These are phyloP conservation scores for Nidularia sp. DNA, from an alignment of 768 basidiomycete species.

Conservation along the genomic window DNA sequence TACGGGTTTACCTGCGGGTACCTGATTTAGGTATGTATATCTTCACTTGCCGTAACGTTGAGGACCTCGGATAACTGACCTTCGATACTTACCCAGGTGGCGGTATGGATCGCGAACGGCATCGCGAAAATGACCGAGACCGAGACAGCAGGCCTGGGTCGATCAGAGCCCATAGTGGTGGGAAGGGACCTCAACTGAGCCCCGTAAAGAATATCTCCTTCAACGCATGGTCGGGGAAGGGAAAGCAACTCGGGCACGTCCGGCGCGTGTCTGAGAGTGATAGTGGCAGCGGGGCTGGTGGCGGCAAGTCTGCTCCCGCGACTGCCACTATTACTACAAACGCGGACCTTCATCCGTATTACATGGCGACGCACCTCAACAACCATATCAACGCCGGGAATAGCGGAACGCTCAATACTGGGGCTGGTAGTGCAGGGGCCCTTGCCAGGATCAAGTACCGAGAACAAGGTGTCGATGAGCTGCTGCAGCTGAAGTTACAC, in stretches of 20 bases:
- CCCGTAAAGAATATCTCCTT: conserved; percentile 2
- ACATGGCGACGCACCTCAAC: conserved; percentile 8
- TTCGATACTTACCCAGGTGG: conserved; percentile 27
- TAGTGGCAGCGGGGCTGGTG: conserved; percentile 9
- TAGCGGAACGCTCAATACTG: neutral
- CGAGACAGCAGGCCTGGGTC: neutral
- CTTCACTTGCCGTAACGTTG: neutral
- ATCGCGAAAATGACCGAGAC: conserved; percentile 17
- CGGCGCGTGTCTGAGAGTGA: conserved; percentile 8
- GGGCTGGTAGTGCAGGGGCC: conserved; percentile 8
- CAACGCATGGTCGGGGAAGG: neutral
- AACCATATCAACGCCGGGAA: conserved; percentile 9
- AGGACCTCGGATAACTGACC: neutral
- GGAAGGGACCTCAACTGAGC: conserved; percentile 10
- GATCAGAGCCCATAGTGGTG: neutral
- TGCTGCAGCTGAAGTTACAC: conserved; percentile 88
- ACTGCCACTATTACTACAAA: neutral
- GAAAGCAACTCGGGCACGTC: neutral
- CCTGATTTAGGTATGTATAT: conserved; percentile 48
- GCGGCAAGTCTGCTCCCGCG: neutral
- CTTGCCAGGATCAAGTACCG: conserved; percentile 57
- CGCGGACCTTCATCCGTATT: conserved; percentile 8
- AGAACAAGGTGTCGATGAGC: conserved; percentile 94
- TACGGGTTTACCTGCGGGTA: conserved; percentile 65
- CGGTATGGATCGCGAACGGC: conserved; percentile 50